Conservation (phyloP, 2,329 filamentous ascomycete species). For the Fusarium torulosum region DNA sequence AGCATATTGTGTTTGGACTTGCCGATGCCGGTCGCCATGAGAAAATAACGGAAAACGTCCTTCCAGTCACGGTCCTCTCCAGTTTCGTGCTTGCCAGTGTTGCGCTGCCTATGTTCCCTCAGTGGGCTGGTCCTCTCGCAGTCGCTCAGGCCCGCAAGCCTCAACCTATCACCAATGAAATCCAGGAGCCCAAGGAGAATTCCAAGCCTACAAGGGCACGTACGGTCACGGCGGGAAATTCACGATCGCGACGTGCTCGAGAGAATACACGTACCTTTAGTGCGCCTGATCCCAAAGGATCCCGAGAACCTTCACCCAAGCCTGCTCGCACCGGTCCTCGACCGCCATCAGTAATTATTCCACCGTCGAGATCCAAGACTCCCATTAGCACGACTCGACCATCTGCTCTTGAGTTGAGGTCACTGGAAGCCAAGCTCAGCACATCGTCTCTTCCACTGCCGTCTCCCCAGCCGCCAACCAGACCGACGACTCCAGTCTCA, state of each 20-base stretch:
- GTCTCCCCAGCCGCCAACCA: conserved; percentile 64
- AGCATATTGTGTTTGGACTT: conserved; percentile 86
- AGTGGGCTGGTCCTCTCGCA: conserved; percentile 82
- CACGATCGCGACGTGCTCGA: conserved; percentile 63
- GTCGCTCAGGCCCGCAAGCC: conserved; percentile 85
- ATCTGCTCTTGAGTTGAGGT: conserved; percentile 65
- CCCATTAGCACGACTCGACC: conserved; percentile 58
- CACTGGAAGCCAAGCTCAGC: conserved; percentile 72
- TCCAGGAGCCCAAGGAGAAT: conserved; percentile 57
- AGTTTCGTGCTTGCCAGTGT: conserved; percentile 84
- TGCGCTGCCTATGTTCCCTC: conserved; percentile 79
- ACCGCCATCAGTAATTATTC: conserved; percentile 35
- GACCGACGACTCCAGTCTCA: conserved; percentile 69
- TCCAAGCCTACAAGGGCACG: conserved; percentile 71
- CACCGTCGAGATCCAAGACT: conserved; percentile 49
- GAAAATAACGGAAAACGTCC: conserved; percentile 83
- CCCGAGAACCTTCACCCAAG: conserved; percentile 47
- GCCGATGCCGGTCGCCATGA: conserved; percentile 76
- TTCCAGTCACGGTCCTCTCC: conserved; percentile 83
- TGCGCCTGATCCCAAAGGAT: conserved; percentile 56
- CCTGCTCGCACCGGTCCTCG: conserved; percentile 45
- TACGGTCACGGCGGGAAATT: conserved; percentile 68
- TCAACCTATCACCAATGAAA: conserved; percentile 56
- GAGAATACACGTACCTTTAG: conserved; percentile 60
- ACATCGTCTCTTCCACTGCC: conserved; percentile 76